phyloP scores from a whole-genome alignment of 768 basidiomycete genomes.

The Lentinula detonsa region DNA sequence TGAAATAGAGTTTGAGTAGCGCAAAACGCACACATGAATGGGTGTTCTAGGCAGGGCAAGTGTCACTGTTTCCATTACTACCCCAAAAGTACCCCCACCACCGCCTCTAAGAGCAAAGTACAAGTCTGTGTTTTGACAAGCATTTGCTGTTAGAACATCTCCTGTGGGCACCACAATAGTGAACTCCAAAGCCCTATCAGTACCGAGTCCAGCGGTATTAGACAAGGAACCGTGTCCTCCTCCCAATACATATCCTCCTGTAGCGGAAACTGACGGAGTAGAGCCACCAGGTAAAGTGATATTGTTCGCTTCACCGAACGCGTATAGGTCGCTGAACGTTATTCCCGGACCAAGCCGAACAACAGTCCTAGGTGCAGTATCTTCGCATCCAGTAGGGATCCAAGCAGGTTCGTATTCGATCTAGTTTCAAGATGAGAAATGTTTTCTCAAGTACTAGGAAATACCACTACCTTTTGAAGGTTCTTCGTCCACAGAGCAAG shows the following conservation, averaged over 20 bases:
- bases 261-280: conserved; percentile 3
- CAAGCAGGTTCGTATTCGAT: conserved; percentile 11
- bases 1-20: neutral
- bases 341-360: conserved; percentile 12
- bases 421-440: neutral
- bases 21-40: neutral
- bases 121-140: conserved; percentile 33
- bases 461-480: neutral
- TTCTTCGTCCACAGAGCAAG: conserved; percentile 16
- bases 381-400: conserved; percentile 5
- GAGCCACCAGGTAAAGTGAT: conserved; percentile 18
- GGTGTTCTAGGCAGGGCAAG: neutral
- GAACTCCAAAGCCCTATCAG: conserved; percentile 26
- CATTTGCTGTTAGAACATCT: conserved; percentile 31
- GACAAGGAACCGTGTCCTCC: conserved; percentile 1
- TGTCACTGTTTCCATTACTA: conserved; percentile 21
- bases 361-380: neutral
- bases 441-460: neutral
- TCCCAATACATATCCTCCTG: conserved; percentile 10
- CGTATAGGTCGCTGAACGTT: conserved; percentile 10
- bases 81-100: conserved; percentile 44
- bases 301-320: conserved; percentile 17
- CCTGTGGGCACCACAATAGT: conserved; percentile 37
- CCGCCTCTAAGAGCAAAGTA: conserved; percentile 51
- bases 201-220: neutral